Evolutionary conservation across 2,329 filamentous ascomycete species (phyloP).

Genomic region (Paecilomyces fulvus): DNA sequence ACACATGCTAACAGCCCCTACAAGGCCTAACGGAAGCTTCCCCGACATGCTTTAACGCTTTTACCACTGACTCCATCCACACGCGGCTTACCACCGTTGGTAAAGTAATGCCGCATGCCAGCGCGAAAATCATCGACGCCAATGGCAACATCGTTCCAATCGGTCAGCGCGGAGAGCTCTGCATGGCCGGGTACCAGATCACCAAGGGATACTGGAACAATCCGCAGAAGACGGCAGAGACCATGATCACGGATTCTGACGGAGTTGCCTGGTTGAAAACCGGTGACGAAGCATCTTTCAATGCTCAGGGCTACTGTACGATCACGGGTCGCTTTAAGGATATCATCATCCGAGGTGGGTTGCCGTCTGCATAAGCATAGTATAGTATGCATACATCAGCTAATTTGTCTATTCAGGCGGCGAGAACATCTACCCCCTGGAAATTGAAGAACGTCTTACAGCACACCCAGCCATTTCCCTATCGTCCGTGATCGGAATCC

Average conservation of each 20-base stretch:
- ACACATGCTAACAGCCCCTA: slow-evolving; percentile 59
- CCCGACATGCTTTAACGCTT: slow-evolving; percentile 61
- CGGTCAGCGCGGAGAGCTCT: slow-evolving; percentile 63
- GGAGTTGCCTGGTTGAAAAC: slow-evolving; percentile 55
- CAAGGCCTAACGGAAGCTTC: slow-evolving; percentile 77
- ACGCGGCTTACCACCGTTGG: slow-evolving; percentile 68
- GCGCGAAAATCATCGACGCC: slow-evolving; percentile 65
- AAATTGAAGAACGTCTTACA: slow-evolving; percentile 66
- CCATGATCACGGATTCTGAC: slow-evolving; percentile 57
- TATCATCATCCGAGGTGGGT: slow-evolving; percentile 61
- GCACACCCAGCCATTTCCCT: slow-evolving; percentile 53
- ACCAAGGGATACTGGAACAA: slow-evolving; percentile 43
- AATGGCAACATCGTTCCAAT: slow-evolving; percentile 57
- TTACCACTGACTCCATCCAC: slow-evolving; percentile 58
- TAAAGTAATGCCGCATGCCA: slow-evolving; percentile 68
- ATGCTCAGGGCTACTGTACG: slow-evolving; percentile 55
- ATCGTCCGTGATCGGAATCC: slow-evolving; percentile 63
- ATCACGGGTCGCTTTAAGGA: slow-evolving; percentile 74
- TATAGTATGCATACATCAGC: neutral
- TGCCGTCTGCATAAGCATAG: neutral
- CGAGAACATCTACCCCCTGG: slow-evolving; percentile 65
- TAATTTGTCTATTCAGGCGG: slow-evolving; percentile 41
- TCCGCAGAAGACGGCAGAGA: slow-evolving; percentile 57
- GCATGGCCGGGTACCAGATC: slow-evolving; percentile 69
- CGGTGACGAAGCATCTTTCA: slow-evolving; percentile 49